Evolutionary conservation across 441 rosid genomes (phyloP).

Genomic region (Populus tomentosa): DNA sequence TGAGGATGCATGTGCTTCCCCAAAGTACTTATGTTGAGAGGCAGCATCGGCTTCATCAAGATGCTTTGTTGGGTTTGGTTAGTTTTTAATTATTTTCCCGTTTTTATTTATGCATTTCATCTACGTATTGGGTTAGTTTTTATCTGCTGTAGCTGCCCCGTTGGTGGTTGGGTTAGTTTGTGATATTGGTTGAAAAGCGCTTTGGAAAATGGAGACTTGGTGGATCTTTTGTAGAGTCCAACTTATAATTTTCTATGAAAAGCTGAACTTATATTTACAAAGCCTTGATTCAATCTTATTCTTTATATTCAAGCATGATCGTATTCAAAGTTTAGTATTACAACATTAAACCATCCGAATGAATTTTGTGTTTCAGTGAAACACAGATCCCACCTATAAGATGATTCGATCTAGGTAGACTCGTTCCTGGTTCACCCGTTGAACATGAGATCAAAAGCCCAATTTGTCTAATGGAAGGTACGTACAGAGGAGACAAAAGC

Average conservation of each 20-base stretch:
- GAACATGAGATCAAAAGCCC: too few species aligned
- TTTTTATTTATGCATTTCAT: neutral
- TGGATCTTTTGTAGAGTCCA: conserved; percentile 15
- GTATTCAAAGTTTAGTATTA: neutral
- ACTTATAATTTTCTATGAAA: conserved; percentile 7
- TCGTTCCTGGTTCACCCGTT: too few species aligned
- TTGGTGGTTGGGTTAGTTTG: neutral
- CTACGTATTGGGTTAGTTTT: neutral
- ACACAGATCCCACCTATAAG: neutral
- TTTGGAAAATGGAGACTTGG: conserved; percentile 17
- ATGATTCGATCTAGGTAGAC: neutral
- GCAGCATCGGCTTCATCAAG: conserved; percentile 37
- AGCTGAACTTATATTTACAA: neutral
- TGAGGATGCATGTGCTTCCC: neutral
- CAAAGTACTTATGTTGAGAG: conserved; percentile 11
- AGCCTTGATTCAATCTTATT: neutral
- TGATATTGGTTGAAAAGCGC: conserved; percentile 13
- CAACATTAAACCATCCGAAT: neutral
- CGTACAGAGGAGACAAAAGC: too few species aligned
- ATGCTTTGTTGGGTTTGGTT: conserved; percentile 28
- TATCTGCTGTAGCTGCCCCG: neutral
- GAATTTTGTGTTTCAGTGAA: neutral
- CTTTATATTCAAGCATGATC: neutral
- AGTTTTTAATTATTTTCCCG: neutral
- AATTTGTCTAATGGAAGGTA: too few species aligned